phyloP scores from a whole-genome alignment of 2,329 filamentous ascomycete genomes.

The Trichoderma oligosporum region DNA sequence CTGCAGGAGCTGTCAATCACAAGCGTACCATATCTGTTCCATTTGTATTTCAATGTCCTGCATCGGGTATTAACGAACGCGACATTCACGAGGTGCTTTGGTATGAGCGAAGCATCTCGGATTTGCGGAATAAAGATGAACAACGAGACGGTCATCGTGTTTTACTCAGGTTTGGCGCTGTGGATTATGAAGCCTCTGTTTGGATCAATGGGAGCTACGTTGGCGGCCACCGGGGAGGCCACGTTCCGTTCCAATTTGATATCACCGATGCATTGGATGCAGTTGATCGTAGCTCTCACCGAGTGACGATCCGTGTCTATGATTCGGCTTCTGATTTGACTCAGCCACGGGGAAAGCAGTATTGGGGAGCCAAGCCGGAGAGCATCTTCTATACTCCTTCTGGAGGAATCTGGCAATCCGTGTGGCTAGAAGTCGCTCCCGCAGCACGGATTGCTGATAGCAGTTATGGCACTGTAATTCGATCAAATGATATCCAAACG shows the following conservation, averaged over 20 bases:
- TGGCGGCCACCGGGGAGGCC: conserved; percentile 55
- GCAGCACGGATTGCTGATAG: conserved; percentile 50
- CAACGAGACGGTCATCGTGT: conserved; percentile 40
- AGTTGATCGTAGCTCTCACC: conserved; percentile 27
- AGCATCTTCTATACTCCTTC: conserved; percentile 58
- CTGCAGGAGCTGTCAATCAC: conserved; percentile 28
- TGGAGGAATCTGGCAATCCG: conserved; percentile 56
- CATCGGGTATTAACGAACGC: conserved; percentile 58
- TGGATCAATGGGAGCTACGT: conserved; percentile 53
- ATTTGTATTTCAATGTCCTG: conserved; percentile 61
- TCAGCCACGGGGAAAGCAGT: conserved; percentile 66
- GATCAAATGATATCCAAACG: conserved; percentile 49
- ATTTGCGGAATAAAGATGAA: conserved; percentile 45
- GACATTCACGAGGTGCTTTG: conserved; percentile 64
- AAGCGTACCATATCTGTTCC: conserved; percentile 58
- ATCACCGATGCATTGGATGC: conserved; percentile 46
- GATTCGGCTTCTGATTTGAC: conserved; percentile 62
- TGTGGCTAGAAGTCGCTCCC: conserved; percentile 56
- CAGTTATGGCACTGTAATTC: conserved; percentile 55
- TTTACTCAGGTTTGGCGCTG: conserved; percentile 55
- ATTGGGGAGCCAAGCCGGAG: conserved; percentile 58
- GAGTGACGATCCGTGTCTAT: conserved; percentile 55
- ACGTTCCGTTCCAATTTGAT: conserved; percentile 57
- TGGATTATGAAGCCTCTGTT: conserved; percentile 57
- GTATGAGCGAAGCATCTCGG: conserved; percentile 56